A percentile compares a stretch with the other conserved stretches of the same genome.
phyloP scores from a whole-genome alignment of 768 basidiomycete species.

The Scleroderma citrinum region DNA sequence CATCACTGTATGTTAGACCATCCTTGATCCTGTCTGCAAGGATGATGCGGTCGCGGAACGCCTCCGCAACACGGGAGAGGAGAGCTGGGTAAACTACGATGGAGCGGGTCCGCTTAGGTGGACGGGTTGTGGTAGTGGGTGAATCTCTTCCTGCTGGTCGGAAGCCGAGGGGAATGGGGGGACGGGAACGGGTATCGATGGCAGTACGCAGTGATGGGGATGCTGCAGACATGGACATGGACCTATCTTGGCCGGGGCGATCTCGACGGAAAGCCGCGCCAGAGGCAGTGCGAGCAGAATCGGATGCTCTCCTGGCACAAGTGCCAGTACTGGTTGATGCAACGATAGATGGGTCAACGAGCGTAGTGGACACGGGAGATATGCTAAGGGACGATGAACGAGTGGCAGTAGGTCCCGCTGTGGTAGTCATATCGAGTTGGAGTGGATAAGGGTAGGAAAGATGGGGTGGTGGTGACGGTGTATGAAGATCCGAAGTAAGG shows the following conservation, averaged over 20 bases:
- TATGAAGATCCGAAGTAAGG: slow-evolving; percentile 31
- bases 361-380: slow-evolving; percentile 39
- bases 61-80: slow-evolving; percentile 89
- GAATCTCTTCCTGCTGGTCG: slow-evolving; percentile 27
- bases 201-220: slow-evolving; percentile 44
- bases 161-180: slow-evolving; percentile 27
- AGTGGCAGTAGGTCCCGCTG: slow-evolving; percentile 35
- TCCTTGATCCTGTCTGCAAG: slow-evolving; percentile 85
- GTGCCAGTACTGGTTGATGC: slow-evolving; percentile 5
- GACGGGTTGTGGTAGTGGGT: slow-evolving; percentile 31
- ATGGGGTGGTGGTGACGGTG: slow-evolving; percentile 20
- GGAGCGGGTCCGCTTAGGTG: slow-evolving; percentile 40
- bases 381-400: slow-evolving; percentile 39
- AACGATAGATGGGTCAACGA: slow-evolving; percentile 29
- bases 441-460: slow-evolving; percentile 42
- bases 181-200: slow-evolving; percentile 33
- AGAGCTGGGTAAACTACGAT: slow-evolving; percentile 94
- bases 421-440: slow-evolving; percentile 43
- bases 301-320: slow-evolving; percentile 56
- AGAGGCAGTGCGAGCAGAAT: slow-evolving; percentile 60
- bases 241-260: slow-evolving; percentile 58
- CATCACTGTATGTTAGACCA: slow-evolving; percentile 91
- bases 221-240: slow-evolving; percentile 73
- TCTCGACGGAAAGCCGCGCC: slow-evolving; percentile 50
- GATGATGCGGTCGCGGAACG: slow-evolving; percentile 78